Evolutionary conservation across 2,329 filamentous ascomycete species (phyloP).

Genomic region (Monilinia vaccinii-corymbosi): DNA sequence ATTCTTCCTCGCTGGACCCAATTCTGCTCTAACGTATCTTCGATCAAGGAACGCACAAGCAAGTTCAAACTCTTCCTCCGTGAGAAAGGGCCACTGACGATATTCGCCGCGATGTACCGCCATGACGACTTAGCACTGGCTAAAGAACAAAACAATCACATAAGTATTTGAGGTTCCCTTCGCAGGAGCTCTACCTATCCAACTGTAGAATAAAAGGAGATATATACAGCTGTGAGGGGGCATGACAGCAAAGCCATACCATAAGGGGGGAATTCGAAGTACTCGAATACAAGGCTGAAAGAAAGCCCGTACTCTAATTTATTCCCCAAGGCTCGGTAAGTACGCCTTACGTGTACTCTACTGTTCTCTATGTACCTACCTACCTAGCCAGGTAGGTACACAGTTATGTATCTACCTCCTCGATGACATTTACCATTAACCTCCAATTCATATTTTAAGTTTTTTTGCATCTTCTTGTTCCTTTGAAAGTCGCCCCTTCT

Average conservation of each 20-base stretch:
- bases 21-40: conserved; percentile 47
- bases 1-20: conserved; percentile 43
- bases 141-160: background rate
- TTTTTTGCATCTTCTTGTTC: background rate
- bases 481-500: conserved; percentile 16
- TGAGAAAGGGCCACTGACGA: conserved; percentile 50
- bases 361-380: background rate
- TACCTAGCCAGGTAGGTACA: background rate
- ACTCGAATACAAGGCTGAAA: background rate
- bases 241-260: too few species aligned
- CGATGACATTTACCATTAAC: background rate
- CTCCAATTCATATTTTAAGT: background rate
- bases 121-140: conserved; percentile 2
- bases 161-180: background rate
- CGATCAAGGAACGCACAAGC: conserved; percentile 55
- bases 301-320: conserved; percentile 1
- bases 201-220: background rate
- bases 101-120: conserved; percentile 32
- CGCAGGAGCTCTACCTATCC: background rate
- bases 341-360: conserved; percentile 6
- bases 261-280: too few species aligned
- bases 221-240: background rate
- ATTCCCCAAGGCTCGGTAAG: conserved; percentile 4
- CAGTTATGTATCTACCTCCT: background rate
- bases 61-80: conserved; percentile 51